These are phyloP conservation scores for Xerocomus minutiporus DNA, from an alignment of 1,284 basidiomycete genomes.

Conservation along the genomic window DNA sequence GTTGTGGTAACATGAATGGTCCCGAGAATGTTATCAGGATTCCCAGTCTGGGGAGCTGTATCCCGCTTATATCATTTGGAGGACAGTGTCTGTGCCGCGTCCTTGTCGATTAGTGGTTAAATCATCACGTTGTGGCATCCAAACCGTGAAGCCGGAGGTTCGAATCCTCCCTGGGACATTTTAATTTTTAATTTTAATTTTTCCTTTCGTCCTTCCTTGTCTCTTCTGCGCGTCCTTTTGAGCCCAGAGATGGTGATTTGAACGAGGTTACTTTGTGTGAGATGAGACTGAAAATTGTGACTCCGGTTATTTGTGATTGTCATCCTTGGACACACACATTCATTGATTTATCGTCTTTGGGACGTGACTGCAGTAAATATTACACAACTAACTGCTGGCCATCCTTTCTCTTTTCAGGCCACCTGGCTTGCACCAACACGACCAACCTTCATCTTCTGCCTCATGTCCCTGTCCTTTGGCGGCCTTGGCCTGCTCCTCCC, in stretches of 20 bases:
- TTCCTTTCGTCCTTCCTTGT: no score
- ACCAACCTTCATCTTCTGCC: slow-evolving; percentile 38
- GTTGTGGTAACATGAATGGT: no score
- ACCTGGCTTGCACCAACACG: slow-evolving; percentile 11
- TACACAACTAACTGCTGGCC: slow-evolving; percentile 13
- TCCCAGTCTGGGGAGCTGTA: no score
- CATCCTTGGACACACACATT: not conserved
- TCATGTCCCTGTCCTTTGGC: slow-evolving; percentile 62
- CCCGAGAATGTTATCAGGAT: no score
- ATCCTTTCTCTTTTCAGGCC: slow-evolving; percentile 16
- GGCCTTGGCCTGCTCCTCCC: slow-evolving; percentile 56
- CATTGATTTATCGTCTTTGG: slow-evolving; percentile 12
- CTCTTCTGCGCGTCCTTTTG: no score
- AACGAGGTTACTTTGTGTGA: no score
- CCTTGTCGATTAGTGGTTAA: no score
- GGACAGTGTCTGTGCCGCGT: no score
- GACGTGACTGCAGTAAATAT: slow-evolving; percentile 15
- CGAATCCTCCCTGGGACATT: slow-evolving; percentile 39
- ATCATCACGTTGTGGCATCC: slow-evolving; percentile 34
- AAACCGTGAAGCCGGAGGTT: slow-evolving; percentile 37
- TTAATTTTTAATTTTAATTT: not conserved
- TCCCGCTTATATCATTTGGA: no score
- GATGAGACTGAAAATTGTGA: not conserved
- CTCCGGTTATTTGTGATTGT: not conserved
- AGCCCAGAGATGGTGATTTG: no score